Evolutionary conservation across 441 rosid genomes (phyloP).

Genomic region (Euphorbia corollata): DNA sequence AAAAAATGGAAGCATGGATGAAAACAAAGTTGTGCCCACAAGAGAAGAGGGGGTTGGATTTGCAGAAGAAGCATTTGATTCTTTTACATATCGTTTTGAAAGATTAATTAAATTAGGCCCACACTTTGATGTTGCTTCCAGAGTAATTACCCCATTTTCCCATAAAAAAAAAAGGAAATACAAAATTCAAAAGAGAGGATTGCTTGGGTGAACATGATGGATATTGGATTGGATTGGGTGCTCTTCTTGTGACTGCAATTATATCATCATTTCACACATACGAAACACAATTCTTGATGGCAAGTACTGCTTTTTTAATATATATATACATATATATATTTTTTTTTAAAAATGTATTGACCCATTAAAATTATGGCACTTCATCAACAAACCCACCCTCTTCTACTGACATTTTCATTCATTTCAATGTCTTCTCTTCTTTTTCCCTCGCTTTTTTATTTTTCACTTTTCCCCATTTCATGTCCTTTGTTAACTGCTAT

Average conservation of each 20-base stretch:
- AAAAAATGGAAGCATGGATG: conserved; percentile 9
- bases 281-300: conserved; percentile 12
- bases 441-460: too few species aligned
- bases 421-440: conserved; percentile 19
- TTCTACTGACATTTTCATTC: conserved; percentile 25
- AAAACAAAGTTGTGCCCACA: conserved; percentile 30
- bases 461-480: too few species aligned
- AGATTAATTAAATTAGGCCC: conserved; percentile 15
- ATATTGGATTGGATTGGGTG: background rate
- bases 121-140: conserved; percentile 16
- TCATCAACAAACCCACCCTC: conserved; percentile 19
- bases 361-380: conserved; percentile 24
- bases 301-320: conserved; percentile 3
- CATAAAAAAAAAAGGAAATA: too few species aligned
- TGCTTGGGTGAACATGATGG: too few species aligned
- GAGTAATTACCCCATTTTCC: background rate
- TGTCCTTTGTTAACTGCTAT: too few species aligned
- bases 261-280: conserved; percentile 9
- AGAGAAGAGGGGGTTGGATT: conserved; percentile 21
- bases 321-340: too few species aligned
- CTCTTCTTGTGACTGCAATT: conserved; percentile 28
- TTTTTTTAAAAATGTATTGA: conserved; percentile 7
- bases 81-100: too few species aligned
- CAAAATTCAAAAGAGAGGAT: too few species aligned
- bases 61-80: conserved; percentile 30